Percentiles rank a stretch among this genome's conserved stretches.
Conservation (phyloP, 1,284 basidiomycete species). For the Inonotus obliquus region DNA sequence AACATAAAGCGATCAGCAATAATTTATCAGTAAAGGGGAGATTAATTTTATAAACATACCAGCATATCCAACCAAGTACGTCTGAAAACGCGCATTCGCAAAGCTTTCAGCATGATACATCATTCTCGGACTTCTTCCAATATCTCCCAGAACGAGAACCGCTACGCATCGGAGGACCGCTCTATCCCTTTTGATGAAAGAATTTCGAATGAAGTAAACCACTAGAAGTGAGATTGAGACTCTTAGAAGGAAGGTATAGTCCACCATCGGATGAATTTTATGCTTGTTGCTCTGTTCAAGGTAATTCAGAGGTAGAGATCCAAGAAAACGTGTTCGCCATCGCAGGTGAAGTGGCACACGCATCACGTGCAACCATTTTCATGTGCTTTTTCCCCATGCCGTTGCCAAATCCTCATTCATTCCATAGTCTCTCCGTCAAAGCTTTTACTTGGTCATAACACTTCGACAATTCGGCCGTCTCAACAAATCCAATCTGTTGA, state of each 20-base stretch:
- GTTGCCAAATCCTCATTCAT: background rate
- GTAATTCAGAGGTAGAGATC: background rate
- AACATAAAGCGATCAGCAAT: background rate
- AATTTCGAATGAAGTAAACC: slow-evolving; percentile 6
- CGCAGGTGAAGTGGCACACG: background rate
- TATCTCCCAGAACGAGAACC: slow-evolving; percentile 92
- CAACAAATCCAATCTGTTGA: background rate
- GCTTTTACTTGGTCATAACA: too few relatives aligned
- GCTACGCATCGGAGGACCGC: slow-evolving; percentile 56
- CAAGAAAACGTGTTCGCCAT: too few relatives aligned
- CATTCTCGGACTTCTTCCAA: slow-evolving; percentile 95
- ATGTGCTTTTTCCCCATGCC: too few relatives aligned
- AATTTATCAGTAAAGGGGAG: background rate
- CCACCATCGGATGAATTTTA: background rate
- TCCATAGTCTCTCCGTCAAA: background rate
- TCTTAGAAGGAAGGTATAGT: background rate
- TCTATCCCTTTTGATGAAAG: slow-evolving; percentile 11
- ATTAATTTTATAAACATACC: slow-evolving; percentile 43
- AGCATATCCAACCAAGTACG: slow-evolving; percentile 82
- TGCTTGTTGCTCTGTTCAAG: background rate
- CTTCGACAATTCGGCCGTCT: too few relatives aligned
- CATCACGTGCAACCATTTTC: background rate
- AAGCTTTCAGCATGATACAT: slow-evolving; percentile 98
- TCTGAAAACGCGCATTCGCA: slow-evolving; percentile 74
- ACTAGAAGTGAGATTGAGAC: background rate